These are phyloP conservation scores for Mrakiaceae sp. DNA, from an alignment of 1,284 basidiomycete genomes.

Conservation along the genomic window DNA sequence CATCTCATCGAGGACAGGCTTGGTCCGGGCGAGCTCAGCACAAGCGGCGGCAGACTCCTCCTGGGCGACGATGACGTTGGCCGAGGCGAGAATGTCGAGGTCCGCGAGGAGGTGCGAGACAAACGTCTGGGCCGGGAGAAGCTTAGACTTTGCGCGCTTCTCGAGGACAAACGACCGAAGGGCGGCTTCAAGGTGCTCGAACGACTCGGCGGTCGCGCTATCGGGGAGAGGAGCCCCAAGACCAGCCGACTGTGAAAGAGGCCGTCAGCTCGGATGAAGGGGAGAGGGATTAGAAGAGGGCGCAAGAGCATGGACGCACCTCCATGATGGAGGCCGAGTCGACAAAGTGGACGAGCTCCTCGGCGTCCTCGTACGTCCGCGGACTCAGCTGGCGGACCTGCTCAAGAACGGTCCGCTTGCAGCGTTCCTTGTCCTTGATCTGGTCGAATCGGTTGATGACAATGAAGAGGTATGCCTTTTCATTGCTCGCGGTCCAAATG, in stretches of 20 bases:
- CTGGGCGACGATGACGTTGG: conserved; percentile 77
- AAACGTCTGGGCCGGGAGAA: conserved; percentile 90
- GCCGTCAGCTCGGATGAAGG: conserved; percentile 38
- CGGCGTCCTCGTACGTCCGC: conserved; percentile 77
- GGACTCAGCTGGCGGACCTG: conserved; percentile 91
- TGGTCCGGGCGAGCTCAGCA: conserved; percentile 55
- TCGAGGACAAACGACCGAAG: conserved; percentile 89
- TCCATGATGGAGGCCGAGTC: conserved; percentile 51
- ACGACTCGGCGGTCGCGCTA: conserved; percentile 52
- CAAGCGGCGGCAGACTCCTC: conserved; percentile 65
- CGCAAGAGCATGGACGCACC: conserved; percentile 16
- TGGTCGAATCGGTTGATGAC: conserved; percentile 98
- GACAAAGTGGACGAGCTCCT: conserved; percentile 96
- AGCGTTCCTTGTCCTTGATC: conserved; percentile 92
- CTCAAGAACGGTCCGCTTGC: conserved; percentile 76
- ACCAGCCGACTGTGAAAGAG: conserved; percentile 6
- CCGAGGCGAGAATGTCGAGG: conserved; percentile 71
- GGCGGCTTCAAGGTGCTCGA: conserved; percentile 81
- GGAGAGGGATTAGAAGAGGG: conserved; percentile 33
- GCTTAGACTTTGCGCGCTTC: conserved; percentile 90
- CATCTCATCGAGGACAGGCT: conserved; percentile 82
- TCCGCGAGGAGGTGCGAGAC: conserved; percentile 79
- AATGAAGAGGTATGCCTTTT: conserved; percentile 97
- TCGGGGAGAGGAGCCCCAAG: conserved; percentile 8
- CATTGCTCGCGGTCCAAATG: conserved; percentile 81